Percentiles rank a stretch among this genome's conserved stretches.
Evolutionary conservation across 306 rosid species (phyloP).

Genomic region (Cercis canadensis): DNA sequence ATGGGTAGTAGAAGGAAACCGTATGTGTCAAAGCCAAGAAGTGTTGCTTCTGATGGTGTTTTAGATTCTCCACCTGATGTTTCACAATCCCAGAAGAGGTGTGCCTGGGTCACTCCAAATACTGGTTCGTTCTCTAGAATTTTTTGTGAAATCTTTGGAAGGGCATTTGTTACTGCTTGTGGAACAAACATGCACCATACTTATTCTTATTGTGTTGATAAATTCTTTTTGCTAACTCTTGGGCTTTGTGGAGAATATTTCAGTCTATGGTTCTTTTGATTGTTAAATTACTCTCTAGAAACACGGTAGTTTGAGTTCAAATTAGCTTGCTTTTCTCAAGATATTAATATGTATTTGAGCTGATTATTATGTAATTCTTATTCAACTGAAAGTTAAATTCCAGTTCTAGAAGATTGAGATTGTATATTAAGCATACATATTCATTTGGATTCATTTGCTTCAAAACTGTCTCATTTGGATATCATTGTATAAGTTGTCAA

Average conservation of each 20-base stretch:
- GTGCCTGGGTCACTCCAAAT: constrained; percentile 90
- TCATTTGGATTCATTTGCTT: background rate
- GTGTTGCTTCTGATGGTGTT: constrained; percentile 74
- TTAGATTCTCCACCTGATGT: constrained; percentile 63
- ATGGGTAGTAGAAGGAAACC: constrained; percentile 68
- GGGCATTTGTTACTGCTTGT: constrained; percentile 14
- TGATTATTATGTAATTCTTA: background rate
- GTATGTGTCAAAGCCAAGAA: constrained; percentile 64
- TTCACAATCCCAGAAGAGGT: constrained; percentile 64
- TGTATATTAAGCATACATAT: constrained; percentile 13
- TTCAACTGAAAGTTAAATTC: too few relatives aligned
- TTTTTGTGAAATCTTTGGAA: constrained; percentile 14
- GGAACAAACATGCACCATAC: background rate
- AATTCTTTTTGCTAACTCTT: too few relatives aligned
- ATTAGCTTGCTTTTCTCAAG: constrained; percentile 5
- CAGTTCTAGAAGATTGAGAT: background rate
- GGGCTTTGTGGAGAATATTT: constrained; percentile 21
- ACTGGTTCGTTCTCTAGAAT: constrained; percentile 59
- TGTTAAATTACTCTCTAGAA: constrained; percentile 14
- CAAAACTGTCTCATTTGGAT: background rate
- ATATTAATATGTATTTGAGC: constrained; percentile 14
- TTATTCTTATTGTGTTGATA: background rate
- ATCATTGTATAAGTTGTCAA: too few relatives aligned
- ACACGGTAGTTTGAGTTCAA: constrained; percentile 23
- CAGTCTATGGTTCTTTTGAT: constrained; percentile 17